Conservation (phyloP, 495 filamentous ascomycete genomes). For the Neurospora sp. region DNA sequence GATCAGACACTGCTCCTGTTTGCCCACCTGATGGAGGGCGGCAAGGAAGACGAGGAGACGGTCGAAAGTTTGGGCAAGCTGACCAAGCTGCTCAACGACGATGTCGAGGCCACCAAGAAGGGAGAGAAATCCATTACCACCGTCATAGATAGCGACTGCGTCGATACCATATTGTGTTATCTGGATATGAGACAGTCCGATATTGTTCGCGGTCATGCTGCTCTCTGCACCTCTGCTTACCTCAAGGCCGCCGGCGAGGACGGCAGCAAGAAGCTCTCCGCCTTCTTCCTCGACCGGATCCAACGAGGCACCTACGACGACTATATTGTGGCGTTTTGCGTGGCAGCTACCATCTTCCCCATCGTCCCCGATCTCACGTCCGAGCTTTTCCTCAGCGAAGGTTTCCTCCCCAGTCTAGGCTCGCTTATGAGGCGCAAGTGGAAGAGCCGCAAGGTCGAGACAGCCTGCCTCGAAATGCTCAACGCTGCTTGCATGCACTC, state of each 20-base stretch:
- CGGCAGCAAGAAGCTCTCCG: constrained; percentile 53
- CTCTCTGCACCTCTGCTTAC: constrained; percentile 67
- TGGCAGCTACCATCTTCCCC: constrained; percentile 77
- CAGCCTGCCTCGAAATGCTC: constrained; percentile 73
- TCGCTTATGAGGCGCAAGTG: constrained; percentile 62
- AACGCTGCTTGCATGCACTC: constrained; percentile 81
- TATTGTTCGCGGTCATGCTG: constrained; percentile 61
- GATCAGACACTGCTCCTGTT: constrained; percentile 44
- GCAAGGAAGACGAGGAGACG: constrained; percentile 45
- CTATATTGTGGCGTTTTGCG: constrained; percentile 73
- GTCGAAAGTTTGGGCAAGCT: constrained; percentile 36
- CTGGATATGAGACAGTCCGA: constrained; percentile 66
- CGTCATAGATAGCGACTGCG: constrained; percentile 63
- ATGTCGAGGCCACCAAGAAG: constrained; percentile 25
- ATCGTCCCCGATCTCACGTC: constrained; percentile 61
- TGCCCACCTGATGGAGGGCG: constrained; percentile 46
- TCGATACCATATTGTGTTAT: constrained; percentile 69
- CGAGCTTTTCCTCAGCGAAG: constrained; percentile 71
- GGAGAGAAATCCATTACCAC: constrained; percentile 42
- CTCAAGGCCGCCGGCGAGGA: constrained; percentile 61
- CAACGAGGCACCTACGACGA: constrained; percentile 44
- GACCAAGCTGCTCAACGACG: constrained; percentile 42
- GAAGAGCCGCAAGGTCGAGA: constrained; percentile 70
- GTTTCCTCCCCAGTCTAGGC: constrained; percentile 61
- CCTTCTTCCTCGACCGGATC: constrained; percentile 49